These are phyloP conservation scores for Naematelia aurantialba DNA, from an alignment of 768 basidiomycete genomes.

Conservation along the genomic window DNA sequence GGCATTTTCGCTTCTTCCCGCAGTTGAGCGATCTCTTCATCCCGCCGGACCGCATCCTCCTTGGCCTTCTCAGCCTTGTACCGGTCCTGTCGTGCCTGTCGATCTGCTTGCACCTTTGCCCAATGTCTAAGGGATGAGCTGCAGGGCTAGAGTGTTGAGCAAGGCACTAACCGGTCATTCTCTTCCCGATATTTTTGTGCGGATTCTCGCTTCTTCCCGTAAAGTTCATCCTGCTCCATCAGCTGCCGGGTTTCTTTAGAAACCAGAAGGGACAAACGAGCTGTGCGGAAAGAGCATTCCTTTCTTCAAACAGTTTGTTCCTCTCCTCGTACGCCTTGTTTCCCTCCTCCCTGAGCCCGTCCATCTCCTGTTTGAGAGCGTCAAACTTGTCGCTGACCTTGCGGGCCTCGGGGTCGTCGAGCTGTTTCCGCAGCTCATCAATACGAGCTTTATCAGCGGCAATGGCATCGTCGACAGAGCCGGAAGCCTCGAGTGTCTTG, in stretches of 20 bases:
- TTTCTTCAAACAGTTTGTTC: constrained; percentile 79
- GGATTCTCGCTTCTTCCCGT: constrained; percentile 71
- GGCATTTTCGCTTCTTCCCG: constrained; percentile 86
- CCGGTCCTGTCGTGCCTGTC: constrained; percentile 80
- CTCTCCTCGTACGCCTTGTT: constrained; percentile 80
- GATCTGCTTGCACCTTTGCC: constrained; percentile 50
- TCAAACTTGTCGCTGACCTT: constrained; percentile 77
- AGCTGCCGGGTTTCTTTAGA: background rate
- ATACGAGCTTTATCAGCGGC: constrained; percentile 67
- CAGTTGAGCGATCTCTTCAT: constrained; percentile 72
- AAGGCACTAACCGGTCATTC: constrained; percentile 68
- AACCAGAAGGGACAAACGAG: constrained; percentile 32
- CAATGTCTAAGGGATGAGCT: constrained; percentile 29
- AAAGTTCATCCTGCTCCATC: constrained; percentile 63
- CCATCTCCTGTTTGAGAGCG: constrained; percentile 75
- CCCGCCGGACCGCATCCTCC: constrained; percentile 68
- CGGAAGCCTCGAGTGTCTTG: constrained; percentile 73
- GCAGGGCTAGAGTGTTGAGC: background rate
- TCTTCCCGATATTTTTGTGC: constrained; percentile 69
- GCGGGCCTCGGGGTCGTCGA: constrained; percentile 86
- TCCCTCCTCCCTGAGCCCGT: constrained; percentile 75
- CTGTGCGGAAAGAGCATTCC: constrained; percentile 63
- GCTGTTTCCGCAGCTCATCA: constrained; percentile 75
- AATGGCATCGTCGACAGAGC: constrained; percentile 72
- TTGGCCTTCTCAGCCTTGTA: constrained; percentile 72